Percentiles rank a stretch among this genome's conserved stretches.
These are phyloP conservation scores for Saturnispora serradocipensis DNA, from an alignment of 805 yeast species.

Conservation along the genomic window DNA sequence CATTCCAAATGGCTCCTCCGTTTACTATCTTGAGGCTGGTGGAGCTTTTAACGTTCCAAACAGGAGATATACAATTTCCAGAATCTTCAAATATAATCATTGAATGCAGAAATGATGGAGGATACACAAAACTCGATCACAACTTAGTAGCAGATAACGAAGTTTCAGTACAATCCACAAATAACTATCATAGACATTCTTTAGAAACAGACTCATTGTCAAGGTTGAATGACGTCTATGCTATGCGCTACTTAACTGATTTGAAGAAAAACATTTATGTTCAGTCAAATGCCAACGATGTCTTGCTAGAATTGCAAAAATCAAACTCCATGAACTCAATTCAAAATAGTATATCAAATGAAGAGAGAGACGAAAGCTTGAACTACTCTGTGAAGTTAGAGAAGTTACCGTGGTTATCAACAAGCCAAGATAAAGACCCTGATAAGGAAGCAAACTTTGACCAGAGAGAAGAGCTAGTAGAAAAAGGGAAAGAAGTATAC, in stretches of 20 bases:
- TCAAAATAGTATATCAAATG: background rate
- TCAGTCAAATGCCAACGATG: background rate
- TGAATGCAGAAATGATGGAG: background rate
- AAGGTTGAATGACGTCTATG: slow-evolving; percentile 5
- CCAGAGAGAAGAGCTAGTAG: background rate
- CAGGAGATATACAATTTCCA: slow-evolving; percentile 2
- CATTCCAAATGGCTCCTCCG: slow-evolving; percentile 1
- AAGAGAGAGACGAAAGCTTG: background rate
- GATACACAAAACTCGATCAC: background rate
- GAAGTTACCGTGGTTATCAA: background rate
- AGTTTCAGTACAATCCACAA: background rate
- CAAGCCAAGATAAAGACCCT: background rate
- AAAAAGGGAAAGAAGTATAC: background rate
- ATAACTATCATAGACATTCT: slow-evolving; percentile 4
- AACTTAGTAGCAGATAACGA: slow-evolving; percentile 2
- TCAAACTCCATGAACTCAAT: background rate
- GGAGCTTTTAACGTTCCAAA: slow-evolving; percentile 1
- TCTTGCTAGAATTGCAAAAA: background rate
- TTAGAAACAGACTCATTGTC: background rate
- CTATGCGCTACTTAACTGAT: slow-evolving; percentile 1
- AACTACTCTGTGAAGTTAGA: slow-evolving; percentile 5
- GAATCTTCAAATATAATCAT: background rate
- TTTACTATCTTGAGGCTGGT: slow-evolving; percentile 1
- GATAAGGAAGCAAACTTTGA: background rate
- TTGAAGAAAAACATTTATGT: slow-evolving; percentile 2